phyloP scores from a whole-genome alignment of 345 rosid genomes.

The Boechera retrofracta region DNA sequence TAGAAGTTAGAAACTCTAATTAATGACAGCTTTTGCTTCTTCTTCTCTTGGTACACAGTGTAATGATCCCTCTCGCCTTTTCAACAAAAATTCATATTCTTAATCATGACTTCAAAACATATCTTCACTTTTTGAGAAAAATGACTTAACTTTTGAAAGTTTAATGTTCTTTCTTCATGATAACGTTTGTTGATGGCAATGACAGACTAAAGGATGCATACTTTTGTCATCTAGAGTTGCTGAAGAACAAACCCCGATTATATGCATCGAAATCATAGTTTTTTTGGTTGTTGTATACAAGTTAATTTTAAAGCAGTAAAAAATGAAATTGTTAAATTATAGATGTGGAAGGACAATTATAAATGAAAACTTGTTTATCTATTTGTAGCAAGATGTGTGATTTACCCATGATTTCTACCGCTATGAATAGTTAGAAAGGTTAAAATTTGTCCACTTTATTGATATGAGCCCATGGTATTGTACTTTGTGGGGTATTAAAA shows the following conservation, averaged over 20 bases:
- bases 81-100: slow-evolving; percentile 42
- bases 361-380: neutral
- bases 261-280: too few relatives aligned
- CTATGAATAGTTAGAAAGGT: slow-evolving; percentile 32
- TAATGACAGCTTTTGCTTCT: slow-evolving; percentile 36
- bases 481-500: slow-evolving; percentile 33
- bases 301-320: slow-evolving; percentile 7
- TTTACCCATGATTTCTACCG: slow-evolving; percentile 6
- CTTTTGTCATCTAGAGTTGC: slow-evolving; percentile 25
- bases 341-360: slow-evolving; percentile 12
- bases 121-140: slow-evolving; percentile 41
- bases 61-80: slow-evolving; percentile 40
- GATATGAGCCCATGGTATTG: slow-evolving; percentile 36
- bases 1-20: slow-evolving; percentile 34
- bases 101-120: slow-evolving; percentile 40
- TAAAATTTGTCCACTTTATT: slow-evolving; percentile 1
- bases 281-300: neutral
- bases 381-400: slow-evolving; percentile 12
- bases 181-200: slow-evolving; percentile 44
- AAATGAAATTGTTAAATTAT: slow-evolving; percentile 9
- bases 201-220: slow-evolving; percentile 35
- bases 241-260: slow-evolving; percentile 8
- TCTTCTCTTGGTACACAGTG: slow-evolving; percentile 35
- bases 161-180: slow-evolving; percentile 47
- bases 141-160: slow-evolving; percentile 40